Evolutionary conservation across 164 flowering plant species (phyloP), one percentile per base, ranked within the genome.

Genomic region (Nymphaea thermarum): DNA sequence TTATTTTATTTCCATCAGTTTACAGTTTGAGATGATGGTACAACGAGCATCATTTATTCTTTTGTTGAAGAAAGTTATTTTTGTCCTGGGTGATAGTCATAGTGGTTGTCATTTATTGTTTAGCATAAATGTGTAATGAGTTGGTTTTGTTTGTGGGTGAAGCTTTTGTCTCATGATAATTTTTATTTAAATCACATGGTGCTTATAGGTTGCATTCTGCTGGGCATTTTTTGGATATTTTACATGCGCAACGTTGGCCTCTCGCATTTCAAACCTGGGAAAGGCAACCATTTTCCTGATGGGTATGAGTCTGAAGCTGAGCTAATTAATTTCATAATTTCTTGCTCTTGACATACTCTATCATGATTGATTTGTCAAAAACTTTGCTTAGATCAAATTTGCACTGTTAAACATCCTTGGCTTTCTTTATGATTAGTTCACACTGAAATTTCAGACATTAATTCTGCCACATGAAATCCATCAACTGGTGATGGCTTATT

Each of bases 241-340:
- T 88, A 90, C 68, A 64, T 88, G 86, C 69, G 43, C 66, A 84
- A 77, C 68, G 85, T 84, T 5, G 98, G 96, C 63, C 77, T 85
- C 68, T 82, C 75, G 64, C 74, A 85, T 73, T 76, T 90, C 67
- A 84, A 82, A 75, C 90, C 96, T 3, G 81, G 78, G 42, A 90
- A 92, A 79, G 91, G 81, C 7, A 84, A 90, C 73, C 96, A 90
- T 78, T 92, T 92, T 42, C 87, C 96, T 69, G 89, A 90, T 68
- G 96, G 96, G 96, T 92, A 87, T 79, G 83, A 42, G 70, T 43
- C 44, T 63, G 25, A 36, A 42, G 44, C 4, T 53, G 43, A 4
- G 6, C 14, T 7, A 4, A 12, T 66, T 25, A 15, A 44, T 15
- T 66, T 44, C 17, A 11, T 66, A 12, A 44, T 43, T 43, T 44